Evolutionary conservation across 805 yeast species (phyloP).

Genomic region (Kodamaea neixiangensis): DNA sequence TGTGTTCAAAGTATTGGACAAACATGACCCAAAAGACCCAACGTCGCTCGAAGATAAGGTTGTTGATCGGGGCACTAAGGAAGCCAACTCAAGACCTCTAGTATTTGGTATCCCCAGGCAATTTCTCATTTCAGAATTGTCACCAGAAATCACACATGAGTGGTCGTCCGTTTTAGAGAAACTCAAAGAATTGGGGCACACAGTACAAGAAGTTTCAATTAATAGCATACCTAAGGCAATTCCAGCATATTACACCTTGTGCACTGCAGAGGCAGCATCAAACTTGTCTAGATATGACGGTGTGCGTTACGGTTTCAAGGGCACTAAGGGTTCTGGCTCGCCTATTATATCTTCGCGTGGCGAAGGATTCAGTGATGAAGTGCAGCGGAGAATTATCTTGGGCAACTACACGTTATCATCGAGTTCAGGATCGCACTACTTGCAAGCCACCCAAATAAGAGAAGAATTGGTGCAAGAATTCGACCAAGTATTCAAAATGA

Average conservation of each 20-base stretch:
- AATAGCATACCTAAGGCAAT: slow-evolving; percentile 68
- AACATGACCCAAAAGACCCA: slow-evolving; percentile 74
- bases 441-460: slow-evolving; percentile 73
- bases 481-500: slow-evolving; percentile 54
- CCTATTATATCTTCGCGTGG: slow-evolving; percentile 52
- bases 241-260: slow-evolving; percentile 83
- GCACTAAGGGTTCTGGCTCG: not conserved
- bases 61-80: not conserved
- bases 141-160: slow-evolving; percentile 43
- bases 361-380: slow-evolving; percentile 76
- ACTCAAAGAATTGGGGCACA: slow-evolving; percentile 51
- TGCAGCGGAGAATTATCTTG: slow-evolving; percentile 74
- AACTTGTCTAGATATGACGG: slow-evolving; percentile 92
- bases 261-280: slow-evolving; percentile 93
- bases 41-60: slow-evolving; percentile 50
- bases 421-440: slow-evolving; percentile 70
- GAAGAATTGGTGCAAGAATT: slow-evolving; percentile 62
- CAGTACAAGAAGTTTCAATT: slow-evolving; percentile 62
- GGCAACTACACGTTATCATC: slow-evolving; percentile 88
- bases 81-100: slow-evolving; percentile 17
- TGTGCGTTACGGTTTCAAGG: slow-evolving; percentile 70
- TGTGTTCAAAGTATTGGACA: slow-evolving; percentile 60
- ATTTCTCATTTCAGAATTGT: slow-evolving; percentile 56
- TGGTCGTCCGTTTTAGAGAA: slow-evolving; percentile 49
- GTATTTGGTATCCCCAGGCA: slow-evolving; percentile 77